These are phyloP conservation scores for Theobroma grandiflorum DNA, from an alignment of 441 rosid species.

Conservation along the genomic window DNA sequence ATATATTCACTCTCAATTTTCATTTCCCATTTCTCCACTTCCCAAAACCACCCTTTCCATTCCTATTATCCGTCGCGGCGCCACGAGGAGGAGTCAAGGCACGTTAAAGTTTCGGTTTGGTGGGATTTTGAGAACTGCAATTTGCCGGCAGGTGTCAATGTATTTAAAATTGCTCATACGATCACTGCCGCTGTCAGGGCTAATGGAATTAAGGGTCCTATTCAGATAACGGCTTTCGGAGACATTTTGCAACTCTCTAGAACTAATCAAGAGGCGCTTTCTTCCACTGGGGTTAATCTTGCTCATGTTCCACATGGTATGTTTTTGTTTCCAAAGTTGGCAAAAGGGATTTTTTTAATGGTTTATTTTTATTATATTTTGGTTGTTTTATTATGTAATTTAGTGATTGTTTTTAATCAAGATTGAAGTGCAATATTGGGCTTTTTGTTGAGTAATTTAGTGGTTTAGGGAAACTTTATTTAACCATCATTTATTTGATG, in stretches of 20 bases:
- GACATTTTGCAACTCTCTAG: constrained; percentile 74
- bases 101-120: constrained; percentile 86
- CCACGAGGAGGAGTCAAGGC: constrained; percentile 58
- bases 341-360: not conserved
- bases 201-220: constrained; percentile 86
- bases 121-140: constrained; percentile 96
- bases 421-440: not conserved
- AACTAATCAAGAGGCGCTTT: constrained; percentile 78
- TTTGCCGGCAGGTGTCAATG: constrained; percentile 68
- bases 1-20: constrained; percentile 36
- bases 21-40: constrained; percentile 50
- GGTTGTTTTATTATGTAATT: not conserved
- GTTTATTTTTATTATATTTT: not conserved
- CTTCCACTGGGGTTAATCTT: constrained; percentile 71
- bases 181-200: constrained; percentile 75
- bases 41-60: constrained; percentile 24
- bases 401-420: not conserved
- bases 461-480: not conserved
- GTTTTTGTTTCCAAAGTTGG: not conserved
- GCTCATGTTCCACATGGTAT: constrained; percentile 75
- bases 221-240: constrained; percentile 85
- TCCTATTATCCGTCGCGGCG: constrained; percentile 32
- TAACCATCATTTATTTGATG: not conserved
- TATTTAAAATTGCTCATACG: constrained; percentile 53
- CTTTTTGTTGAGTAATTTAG: not conserved